phyloP scores from a whole-genome alignment of 345 rosid species.

The Adansonia digitata region DNA sequence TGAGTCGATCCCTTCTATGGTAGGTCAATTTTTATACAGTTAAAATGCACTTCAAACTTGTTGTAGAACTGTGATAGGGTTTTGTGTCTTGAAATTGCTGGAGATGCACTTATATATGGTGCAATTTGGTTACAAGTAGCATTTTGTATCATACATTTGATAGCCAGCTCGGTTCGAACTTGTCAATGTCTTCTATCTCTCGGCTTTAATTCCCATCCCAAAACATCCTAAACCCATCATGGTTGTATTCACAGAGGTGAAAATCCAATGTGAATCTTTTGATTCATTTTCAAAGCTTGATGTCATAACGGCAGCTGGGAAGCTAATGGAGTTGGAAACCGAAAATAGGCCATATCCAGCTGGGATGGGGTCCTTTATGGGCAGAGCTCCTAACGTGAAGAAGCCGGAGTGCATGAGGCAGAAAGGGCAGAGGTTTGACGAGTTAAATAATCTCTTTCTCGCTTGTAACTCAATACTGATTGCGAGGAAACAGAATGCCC shows the following conservation, averaged over 20 bases:
- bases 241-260: background rate
- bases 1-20: background rate
- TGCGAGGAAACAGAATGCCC: conserved; percentile 99
- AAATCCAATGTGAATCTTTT: conserved; percentile 42
- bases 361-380: conserved; percentile 63
- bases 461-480: conserved; percentile 78
- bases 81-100: background rate
- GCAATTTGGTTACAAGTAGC: background rate
- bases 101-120: background rate
- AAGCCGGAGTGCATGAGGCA: conserved; percentile 90
- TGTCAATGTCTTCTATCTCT: conserved; percentile 46
- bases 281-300: conserved; percentile 17
- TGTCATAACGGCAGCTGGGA: conserved; percentile 18
- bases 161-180: too few relatives aligned
- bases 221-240: conserved; percentile 18
- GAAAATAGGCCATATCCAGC: conserved; percentile 48
- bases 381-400: conserved; percentile 81
- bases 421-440: conserved; percentile 66
- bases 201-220: conserved; percentile 32
- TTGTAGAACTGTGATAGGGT: background rate
- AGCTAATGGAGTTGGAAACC: conserved; percentile 26
- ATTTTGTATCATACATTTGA: background rate
- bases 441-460: conserved; percentile 73
- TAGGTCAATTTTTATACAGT: background rate
- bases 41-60: background rate